These are phyloP conservation scores for Primulina eburnea DNA, from an alignment of 257 asterid species.

Conservation along the genomic window DNA sequence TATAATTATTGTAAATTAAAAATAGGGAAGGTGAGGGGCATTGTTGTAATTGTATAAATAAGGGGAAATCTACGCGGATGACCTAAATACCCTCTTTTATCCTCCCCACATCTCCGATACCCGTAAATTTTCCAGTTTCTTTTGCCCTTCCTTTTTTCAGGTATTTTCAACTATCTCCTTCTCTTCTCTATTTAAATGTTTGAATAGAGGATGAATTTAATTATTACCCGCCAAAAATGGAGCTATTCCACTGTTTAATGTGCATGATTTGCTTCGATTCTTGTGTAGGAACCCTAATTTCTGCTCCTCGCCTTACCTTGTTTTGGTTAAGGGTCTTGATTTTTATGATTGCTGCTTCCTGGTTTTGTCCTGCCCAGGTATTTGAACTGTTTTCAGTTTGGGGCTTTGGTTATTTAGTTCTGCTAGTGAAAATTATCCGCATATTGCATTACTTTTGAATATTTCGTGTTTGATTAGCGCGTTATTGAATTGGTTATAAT, in stretches of 20 bases:
- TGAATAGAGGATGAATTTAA: neutral
- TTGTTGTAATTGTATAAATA: conserved; percentile 2
- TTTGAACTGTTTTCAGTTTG: conserved; percentile 16
- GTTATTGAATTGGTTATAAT: neutral
- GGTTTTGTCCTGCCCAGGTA: too few relatives aligned
- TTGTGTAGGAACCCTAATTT: conserved; percentile 19
- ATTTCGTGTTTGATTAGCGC: neutral
- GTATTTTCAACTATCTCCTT: conserved; percentile 48
- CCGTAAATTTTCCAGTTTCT: conserved; percentile 30
- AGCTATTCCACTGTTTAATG: neutral
- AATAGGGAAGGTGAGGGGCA: conserved; percentile 17
- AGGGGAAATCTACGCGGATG: neutral
- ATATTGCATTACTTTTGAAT: neutral
- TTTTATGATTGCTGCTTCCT: neutral
- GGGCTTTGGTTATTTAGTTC: conserved; percentile 6
- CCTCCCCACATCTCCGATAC: conserved; percentile 30
- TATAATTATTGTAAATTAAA: too few relatives aligned
- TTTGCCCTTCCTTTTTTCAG: conserved; percentile 47
- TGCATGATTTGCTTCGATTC: conserved; percentile 14
- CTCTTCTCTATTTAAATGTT: neutral
- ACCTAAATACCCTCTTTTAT: conserved; percentile 32
- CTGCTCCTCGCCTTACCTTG: conserved; percentile 10
- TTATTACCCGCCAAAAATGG: conserved; percentile 34
- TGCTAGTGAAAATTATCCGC: neutral
- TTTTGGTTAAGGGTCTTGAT: neutral